Evolutionary conservation across 2,329 filamentous ascomycete genomes (phyloP), one percentile per base, ranked within the genome.

Genomic region (Diaporthe ampelina): DNA sequence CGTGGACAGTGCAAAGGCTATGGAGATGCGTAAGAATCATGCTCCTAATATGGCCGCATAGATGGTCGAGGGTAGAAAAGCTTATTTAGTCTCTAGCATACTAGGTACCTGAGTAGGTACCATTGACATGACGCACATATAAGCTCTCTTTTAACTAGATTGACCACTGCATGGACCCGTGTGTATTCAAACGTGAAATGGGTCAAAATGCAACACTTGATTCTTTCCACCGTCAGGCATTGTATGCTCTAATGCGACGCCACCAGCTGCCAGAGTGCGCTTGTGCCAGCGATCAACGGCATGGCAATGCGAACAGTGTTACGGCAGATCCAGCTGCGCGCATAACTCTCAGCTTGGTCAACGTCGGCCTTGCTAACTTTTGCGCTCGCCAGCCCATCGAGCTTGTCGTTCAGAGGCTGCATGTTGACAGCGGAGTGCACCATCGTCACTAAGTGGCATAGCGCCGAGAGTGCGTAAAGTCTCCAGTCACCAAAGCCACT

Each of bases 201-300:
- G 37, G 11, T 40, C 10, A 40, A 40, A 4, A 11, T 9, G 19
- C 4, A n/a, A n/a, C 10, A 40, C 32, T 40, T 13, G 17, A 7
- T n/a, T 8, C 10, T 3, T 10, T 32, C 57, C 26, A 9, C 19
- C 26, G 2, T 19, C n/a, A 11, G 4, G 10, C 8, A 10, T 35
- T 15, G 4, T 9, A n/a, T 1, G 5, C 40, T 15, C 40, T 65
- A 65, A 43, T 35, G 10, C 10, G 26, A 32, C 11, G 26, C 40
- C 6, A 48, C 26, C n/a, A 65, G 59, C 59, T 65, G 59, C 59
- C 59, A 65, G 26, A 65, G 59, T 32, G 59, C 59, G 26, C 59
- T 35, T n/a, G 59, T 65, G 24, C 59, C 59, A 65, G 59, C 43
- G 6, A 65, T 48, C 3, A 65, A 17, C 2, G 59, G 59, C 59